A percentile compares a stretch with the other conserved stretches of the same genome.
Conservation (phyloP, 2,329 filamentous ascomycete species). For the Mycosphaerella sp. region DNA sequence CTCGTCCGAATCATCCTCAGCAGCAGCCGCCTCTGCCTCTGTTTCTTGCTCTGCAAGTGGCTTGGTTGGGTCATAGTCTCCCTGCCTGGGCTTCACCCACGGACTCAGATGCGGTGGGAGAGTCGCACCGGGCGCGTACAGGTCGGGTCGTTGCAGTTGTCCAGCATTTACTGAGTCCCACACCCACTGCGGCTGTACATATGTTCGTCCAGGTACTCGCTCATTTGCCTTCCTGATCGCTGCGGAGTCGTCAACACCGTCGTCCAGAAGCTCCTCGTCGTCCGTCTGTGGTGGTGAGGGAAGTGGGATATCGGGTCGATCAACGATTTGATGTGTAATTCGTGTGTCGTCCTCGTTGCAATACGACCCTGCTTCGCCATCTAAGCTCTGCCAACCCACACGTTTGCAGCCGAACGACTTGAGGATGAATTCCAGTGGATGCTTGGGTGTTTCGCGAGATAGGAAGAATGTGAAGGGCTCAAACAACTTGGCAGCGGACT, state of each 20-base stretch:
- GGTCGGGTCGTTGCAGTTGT: slow-evolving; percentile 75
- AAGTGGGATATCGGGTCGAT: slow-evolving; percentile 65
- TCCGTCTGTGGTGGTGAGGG: slow-evolving; percentile 37
- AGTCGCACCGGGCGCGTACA: slow-evolving; percentile 83
- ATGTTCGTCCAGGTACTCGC: slow-evolving; percentile 83
- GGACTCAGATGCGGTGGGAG: slow-evolving; percentile 93
- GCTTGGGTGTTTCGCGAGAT: slow-evolving; percentile 85
- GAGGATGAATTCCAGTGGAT: slow-evolving; percentile 85
- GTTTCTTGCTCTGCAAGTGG: slow-evolving; percentile 81
- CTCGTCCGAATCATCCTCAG: slow-evolving; percentile 39
- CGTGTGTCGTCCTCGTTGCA: slow-evolving; percentile 79
- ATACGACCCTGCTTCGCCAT: slow-evolving; percentile 79
- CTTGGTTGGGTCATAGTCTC: slow-evolving; percentile 84
- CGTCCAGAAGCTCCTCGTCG: slow-evolving; percentile 42
- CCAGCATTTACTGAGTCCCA: slow-evolving; percentile 96
- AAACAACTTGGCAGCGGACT: slow-evolving; percentile 70
- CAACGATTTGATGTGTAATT: slow-evolving; percentile 95
- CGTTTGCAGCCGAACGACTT: slow-evolving; percentile 93
- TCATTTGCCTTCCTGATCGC: slow-evolving; percentile 46
- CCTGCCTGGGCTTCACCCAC: slow-evolving; percentile 81
- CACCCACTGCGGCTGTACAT: slow-evolving; percentile 96
- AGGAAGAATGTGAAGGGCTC: slow-evolving; percentile 85
- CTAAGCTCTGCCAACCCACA: slow-evolving; percentile 86
- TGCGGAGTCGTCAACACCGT: slow-evolving; percentile 55
- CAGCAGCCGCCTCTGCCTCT: slow-evolving; percentile 69